Evolutionary conservation across 176 grass and related monocot genomes (phyloP), one percentile per base, ranked within the genome.

Genomic region (Aegilops bicornis): DNA sequence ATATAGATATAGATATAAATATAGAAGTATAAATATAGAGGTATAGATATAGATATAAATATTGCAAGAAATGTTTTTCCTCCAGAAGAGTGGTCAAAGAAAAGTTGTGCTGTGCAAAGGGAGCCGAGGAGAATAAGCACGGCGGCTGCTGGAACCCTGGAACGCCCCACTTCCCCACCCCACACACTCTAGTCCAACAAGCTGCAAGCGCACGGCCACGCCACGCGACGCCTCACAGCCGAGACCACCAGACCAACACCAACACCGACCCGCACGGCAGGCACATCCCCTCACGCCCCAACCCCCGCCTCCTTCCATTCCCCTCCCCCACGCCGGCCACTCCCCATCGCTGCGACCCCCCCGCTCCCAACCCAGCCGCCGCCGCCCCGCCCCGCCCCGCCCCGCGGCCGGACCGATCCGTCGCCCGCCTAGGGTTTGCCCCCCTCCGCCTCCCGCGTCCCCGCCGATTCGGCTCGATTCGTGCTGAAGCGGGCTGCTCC

Each of bases 201-300:
- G 24, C 62, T 64, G 23, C 62, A 29, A 64, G 54, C 54, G 62
- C 62, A 64, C 62, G 62, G 62, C 45, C 7, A 50, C 42, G 36
- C 77, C 54, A 58, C 54, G 65, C 64, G 14, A 50, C 14, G 45
- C 58, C 37, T 23, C 40, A 22, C 77, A 68, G 24, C 35, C 69
- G 70, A 89, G 69, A 71, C 82, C 43, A 71, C 82, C 43, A 68
- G 69, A 64, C 40, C 79, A 64, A 84, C 42, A 45, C 42, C 42
- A 45, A 45, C 85, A 84, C 89, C 68, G 81, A 91, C 81, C 75
- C 85, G 66, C 81, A 69, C 60, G 62, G 77, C 88, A 82, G 76
- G 80, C 50, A 59, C 33, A 22, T 37, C 42, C 66, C n/a, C 33
- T 24, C 60, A 8, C 54, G 22, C 73, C 79, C 19, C 73, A 45